phyloP scores from a whole-genome alignment of 2,329 filamentous ascomycete species.

The Fusarium pseudoanthophilum region DNA sequence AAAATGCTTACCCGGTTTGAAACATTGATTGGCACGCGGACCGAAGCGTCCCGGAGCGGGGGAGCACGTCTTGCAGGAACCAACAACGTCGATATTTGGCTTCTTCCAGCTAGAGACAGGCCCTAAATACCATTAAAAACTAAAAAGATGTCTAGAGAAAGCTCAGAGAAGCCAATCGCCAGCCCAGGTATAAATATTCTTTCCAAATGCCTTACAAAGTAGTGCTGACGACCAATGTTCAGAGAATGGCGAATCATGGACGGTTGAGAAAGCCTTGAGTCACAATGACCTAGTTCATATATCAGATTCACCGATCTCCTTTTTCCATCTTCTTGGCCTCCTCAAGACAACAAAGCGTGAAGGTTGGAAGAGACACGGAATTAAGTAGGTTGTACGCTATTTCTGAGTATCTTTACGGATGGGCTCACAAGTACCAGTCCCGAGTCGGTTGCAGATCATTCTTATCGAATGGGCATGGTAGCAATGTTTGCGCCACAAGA shows the following conservation, averaged over 20 bases:
- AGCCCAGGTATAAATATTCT: neutral
- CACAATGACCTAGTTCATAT: conserved; percentile 65
- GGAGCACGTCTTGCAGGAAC: neutral
- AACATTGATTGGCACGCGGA: conserved; percentile 7
- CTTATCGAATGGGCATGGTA: conserved; percentile 99
- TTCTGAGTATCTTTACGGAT: neutral
- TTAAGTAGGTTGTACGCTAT: conserved; percentile 53
- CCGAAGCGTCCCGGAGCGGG: conserved; percentile 22
- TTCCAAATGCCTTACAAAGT: neutral
- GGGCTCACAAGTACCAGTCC: conserved; percentile 57
- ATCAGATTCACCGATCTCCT: conserved; percentile 80
- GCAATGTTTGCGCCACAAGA: conserved; percentile 83
- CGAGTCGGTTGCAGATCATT: conserved; percentile 97
- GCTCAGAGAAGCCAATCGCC: neutral
- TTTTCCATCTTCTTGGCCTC: conserved; percentile 92
- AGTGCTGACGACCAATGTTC: neutral
- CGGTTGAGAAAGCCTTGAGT: conserved; percentile 70
- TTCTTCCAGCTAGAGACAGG: neutral
- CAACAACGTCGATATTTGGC: neutral
- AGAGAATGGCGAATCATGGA: conserved; percentile 53
- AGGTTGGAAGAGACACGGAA: conserved; percentile 91
- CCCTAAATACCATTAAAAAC: neutral
- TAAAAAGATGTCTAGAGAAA: conserved; percentile 7
- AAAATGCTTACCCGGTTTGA: neutral
- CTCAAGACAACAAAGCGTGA: conserved; percentile 97